Conservation (phyloP, 768 basidiomycete species). For the Brasilioporus rufonigricans region DNA sequence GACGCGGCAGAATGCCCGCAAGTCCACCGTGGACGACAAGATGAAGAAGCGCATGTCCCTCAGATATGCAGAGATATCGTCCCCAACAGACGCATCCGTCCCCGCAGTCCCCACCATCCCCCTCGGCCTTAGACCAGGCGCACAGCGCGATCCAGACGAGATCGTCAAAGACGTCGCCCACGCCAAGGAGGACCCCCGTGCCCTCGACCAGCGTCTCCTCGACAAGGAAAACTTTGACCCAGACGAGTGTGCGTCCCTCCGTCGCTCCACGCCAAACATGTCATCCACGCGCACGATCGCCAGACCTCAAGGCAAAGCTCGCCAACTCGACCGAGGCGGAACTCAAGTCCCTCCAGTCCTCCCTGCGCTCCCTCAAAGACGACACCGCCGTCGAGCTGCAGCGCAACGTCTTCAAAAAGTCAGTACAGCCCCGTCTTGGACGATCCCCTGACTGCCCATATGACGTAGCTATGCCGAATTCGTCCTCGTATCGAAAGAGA, state of each 20-base stretch:
- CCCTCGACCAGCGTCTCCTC: slow-evolving; percentile 57
- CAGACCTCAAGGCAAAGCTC: slow-evolving; percentile 79
- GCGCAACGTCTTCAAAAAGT: slow-evolving; percentile 93
- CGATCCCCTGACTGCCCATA: slow-evolving; percentile 7
- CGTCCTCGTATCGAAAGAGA: slow-evolving; percentile 95
- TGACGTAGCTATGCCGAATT: slow-evolving; percentile 88
- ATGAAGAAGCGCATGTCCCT: slow-evolving; percentile 96
- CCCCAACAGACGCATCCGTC: slow-evolving; percentile 54
- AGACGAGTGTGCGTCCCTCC: slow-evolving; percentile 68
- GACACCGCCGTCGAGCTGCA: slow-evolving; percentile 81
- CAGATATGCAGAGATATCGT: slow-evolving; percentile 85
- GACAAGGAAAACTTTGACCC: slow-evolving; percentile 84
- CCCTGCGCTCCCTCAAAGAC: slow-evolving; percentile 65
- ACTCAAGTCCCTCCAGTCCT: slow-evolving; percentile 71
- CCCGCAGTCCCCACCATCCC: slow-evolving; percentile 63
- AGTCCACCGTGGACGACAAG: slow-evolving; percentile 68
- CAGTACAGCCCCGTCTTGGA: slow-evolving; percentile 23
- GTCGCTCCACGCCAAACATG: neutral
- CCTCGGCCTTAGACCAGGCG: slow-evolving; percentile 37
- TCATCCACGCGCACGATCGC: slow-evolving; percentile 5
- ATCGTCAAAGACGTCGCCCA: slow-evolving; percentile 42
- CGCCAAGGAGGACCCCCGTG: slow-evolving; percentile 55
- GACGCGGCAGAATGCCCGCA: slow-evolving; percentile 44
- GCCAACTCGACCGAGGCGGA: slow-evolving; percentile 89
- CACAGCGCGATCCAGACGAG: slow-evolving; percentile 43